Evolutionary conservation across 345 rosid species (phyloP).

Genomic region (Excoecaria cochinchinensis): DNA sequence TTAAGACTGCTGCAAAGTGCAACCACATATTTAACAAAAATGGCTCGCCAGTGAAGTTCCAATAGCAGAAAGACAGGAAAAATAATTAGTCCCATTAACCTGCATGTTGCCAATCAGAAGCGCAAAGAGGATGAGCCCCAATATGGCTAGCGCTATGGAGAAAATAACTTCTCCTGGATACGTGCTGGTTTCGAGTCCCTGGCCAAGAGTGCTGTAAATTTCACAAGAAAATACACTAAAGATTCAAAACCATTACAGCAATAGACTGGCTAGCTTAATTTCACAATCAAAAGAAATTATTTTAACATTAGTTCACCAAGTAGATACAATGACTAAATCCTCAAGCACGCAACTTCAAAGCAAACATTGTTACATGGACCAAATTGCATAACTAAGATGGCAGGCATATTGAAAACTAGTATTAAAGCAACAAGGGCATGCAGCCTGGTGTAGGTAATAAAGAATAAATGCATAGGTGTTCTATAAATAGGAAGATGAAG

Average conservation of each 20-base stretch:
- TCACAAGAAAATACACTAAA: too few relatives aligned
- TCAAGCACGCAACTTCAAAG: too few relatives aligned
- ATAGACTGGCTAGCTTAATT: too few relatives aligned
- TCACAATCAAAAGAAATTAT: too few relatives aligned
- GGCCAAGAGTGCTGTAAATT: constrained; percentile 68
- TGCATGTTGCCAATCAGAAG: constrained; percentile 86
- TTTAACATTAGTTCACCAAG: too few relatives aligned
- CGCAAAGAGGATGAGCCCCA: constrained; percentile 75
- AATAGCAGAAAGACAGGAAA: constrained; percentile 1
- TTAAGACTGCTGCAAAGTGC: neutral
- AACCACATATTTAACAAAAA: neutral
- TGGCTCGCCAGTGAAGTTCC: neutral
- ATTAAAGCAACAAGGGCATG: neutral
- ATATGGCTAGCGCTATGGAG: constrained; percentile 67
- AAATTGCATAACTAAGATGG: too few relatives aligned
- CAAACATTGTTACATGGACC: too few relatives aligned
- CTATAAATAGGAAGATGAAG: neutral
- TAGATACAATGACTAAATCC: too few relatives aligned
- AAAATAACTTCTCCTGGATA: constrained; percentile 69
- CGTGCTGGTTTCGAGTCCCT: constrained; percentile 84
- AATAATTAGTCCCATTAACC: constrained; percentile 25
- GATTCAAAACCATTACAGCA: too few relatives aligned
- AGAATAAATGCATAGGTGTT: neutral
- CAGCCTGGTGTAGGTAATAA: neutral
- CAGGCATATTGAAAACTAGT: too few relatives aligned